phyloP scores from a whole-genome alignment of 306 rosid genomes.

The Malus fusca region DNA sequence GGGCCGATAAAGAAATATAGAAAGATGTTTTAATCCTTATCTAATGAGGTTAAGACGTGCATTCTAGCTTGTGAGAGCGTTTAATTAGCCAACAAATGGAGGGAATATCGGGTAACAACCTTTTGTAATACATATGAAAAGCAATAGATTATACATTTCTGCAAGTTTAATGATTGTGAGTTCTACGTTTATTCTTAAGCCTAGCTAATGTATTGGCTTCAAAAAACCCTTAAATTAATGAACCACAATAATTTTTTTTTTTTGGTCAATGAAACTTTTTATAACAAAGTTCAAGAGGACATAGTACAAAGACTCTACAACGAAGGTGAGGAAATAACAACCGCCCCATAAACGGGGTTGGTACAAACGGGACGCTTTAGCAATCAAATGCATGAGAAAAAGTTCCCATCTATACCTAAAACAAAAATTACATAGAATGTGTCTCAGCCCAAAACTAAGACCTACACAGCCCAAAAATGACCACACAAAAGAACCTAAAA shows the following conservation, averaged over 20 bases:
- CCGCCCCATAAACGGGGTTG: too few species aligned
- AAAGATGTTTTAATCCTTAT: neutral
- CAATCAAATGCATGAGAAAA: too few species aligned
- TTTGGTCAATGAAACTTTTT: too few species aligned
- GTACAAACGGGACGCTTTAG: too few species aligned
- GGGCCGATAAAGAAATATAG: neutral
- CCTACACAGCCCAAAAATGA: too few species aligned
- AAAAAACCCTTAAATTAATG: neutral
- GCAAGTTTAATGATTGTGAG: constrained; percentile 25
- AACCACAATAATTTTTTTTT: neutral
- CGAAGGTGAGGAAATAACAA: too few species aligned
- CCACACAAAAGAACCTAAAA: too few species aligned
- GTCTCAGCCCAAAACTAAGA: too few species aligned
- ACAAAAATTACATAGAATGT: too few species aligned
- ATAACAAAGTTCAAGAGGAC: too few species aligned
- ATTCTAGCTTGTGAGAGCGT: neutral
- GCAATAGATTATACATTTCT: constrained; percentile 14
- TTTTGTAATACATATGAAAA: constrained; percentile 13
- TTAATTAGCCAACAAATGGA: constrained; percentile 23
- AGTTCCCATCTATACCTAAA: too few species aligned
- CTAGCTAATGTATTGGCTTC: neutral
- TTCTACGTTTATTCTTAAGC: constrained; percentile 4
- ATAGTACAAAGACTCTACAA: too few species aligned
- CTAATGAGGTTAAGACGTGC: neutral
- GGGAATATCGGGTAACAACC: constrained; percentile 35